Evolutionary conservation across 331 rosid species (phyloP).

Genomic region (Ulmus americana): DNA sequence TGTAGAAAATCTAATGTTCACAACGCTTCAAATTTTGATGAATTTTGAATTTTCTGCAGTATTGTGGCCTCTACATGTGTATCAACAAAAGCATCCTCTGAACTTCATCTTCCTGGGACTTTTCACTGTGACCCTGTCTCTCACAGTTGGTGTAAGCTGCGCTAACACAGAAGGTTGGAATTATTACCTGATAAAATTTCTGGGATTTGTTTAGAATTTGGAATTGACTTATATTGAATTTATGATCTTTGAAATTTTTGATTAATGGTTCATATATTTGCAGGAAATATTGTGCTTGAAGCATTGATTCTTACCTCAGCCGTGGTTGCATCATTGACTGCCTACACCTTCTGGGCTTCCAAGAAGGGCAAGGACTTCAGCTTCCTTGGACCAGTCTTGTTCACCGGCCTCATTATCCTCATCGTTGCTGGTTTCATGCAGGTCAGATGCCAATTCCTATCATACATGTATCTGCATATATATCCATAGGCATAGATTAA

Average conservation of each 20-base stretch:
- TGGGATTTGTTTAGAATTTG: neutral
- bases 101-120: slow-evolving; percentile 80
- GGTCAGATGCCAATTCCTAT: slow-evolving; percentile 35
- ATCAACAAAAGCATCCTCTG: slow-evolving; percentile 86
- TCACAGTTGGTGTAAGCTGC: slow-evolving; percentile 77
- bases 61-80: slow-evolving; percentile 68
- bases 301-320: slow-evolving; percentile 86
- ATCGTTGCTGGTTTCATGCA: slow-evolving; percentile 70
- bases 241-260: neutral
- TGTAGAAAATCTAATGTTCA: no score
- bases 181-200: neutral
- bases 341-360: slow-evolving; percentile 90
- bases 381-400: slow-evolving; percentile 82
- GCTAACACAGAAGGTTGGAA: slow-evolving; percentile 70
- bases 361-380: slow-evolving; percentile 99
- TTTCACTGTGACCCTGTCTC: slow-evolving; percentile 67
- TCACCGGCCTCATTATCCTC: slow-evolving; percentile 64
- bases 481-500: no score
- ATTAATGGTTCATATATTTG: slow-evolving; percentile 16
- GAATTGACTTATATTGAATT: neutral
- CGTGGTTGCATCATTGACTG: slow-evolving; percentile 75
- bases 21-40: neutral
- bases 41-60: slow-evolving; percentile 39
- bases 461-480: neutral
- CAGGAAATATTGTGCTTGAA: slow-evolving; percentile 88